Evolutionary conservation across 176 grass and related monocot species (phyloP), one percentile per base, ranked within the genome.

Genomic region (Tillandsia fasciculata): DNA sequence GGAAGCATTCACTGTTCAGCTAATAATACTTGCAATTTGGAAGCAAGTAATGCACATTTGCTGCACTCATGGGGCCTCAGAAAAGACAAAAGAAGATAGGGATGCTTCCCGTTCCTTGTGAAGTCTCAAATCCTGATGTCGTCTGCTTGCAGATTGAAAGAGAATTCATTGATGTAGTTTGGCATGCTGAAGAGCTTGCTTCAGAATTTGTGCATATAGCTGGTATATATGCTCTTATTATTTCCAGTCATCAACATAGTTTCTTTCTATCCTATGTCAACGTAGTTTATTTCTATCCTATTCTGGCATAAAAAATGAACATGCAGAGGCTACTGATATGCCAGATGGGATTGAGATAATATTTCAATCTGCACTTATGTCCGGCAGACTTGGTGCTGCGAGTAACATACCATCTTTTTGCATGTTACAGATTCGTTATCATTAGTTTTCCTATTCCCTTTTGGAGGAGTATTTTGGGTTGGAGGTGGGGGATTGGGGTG

Each of bases 291-390:
- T 42, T 42, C 4, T 42, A 42, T 42, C 33, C 33, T 42, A 42
- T 42, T 42, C 33, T 42, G 33, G 8, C 33, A 49, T 24, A 52
- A 69, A 76, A 74, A 28, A 53, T 76, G 75, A 79, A 65, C 72
- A 78, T 76, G 72, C 87, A 97, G 94, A 86, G 68, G 74, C 86
- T 77, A 87, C 79, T 49, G 89, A 90, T 70, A 90, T 97, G 84
- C 89, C 94, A 9, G 94, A 97, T 77, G 89, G 86, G 10, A 85
- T 97, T 72, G 94, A 97, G 79, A 84, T 93, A 53, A 90, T 97
- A 93, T 97, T 90, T 87, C 94, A 93, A 23, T 89, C 75, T 53
- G 89, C 94, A 28, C 90, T 97, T 15, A 66, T 65, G 27, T 73
- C 82, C 12, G 94, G 94, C 78, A 92, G 94, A 75, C 79, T 76